Evolutionary conservation across 2,329 filamentous ascomycete species (phyloP), one percentile per base, ranked within the genome.

Genomic region (Talaromyces islandicus): DNA sequence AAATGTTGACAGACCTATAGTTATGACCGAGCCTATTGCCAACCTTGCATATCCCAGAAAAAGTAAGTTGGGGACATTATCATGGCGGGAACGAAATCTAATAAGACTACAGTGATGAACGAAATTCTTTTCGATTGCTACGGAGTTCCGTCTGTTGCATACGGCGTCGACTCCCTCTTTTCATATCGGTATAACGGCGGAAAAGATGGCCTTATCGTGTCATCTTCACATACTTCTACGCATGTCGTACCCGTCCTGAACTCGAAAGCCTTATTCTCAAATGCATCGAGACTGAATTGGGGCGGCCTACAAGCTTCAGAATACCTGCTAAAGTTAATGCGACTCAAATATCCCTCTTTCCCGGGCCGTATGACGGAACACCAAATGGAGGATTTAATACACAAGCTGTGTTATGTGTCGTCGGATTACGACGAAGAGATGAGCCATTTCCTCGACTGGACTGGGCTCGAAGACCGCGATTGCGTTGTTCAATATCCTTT

Each of bases 81-180:
- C 12, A 21, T 5, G 24, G 27, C 17, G 6, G 12, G 27, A 30
- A 29, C 3, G 7, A 2, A 17, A 52, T 27, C 48, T 52, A 52
- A 52, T 7, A 19, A 57, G 53, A 21, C 46, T 60, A 57, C 65
- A 96, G 91, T 90, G 67, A 97, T 97, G 93, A 96, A 90, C 50
- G 94, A 99, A 71, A 93, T 97, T 59, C 80, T 99, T 11, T 99
- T 97, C 73, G 94, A 99, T 75, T 95, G 92, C 76, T 99, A 99
- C 74, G 85, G 86, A 62, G 92, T 90, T 11, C 93, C 94, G 0
- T 93, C 91, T 1, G 83, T 97, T 27, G 90, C 92, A 19, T 97
- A 94, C 75, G 94, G 94, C 56, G 92, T 99, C 77, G 94, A 99
- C 75, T 95, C 92, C 11, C 84, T 99, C 32, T 99, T 99, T 78